Conservation (phyloP, 108 stramenopile genomes). For the Nitzschia inconspicua region DNA sequence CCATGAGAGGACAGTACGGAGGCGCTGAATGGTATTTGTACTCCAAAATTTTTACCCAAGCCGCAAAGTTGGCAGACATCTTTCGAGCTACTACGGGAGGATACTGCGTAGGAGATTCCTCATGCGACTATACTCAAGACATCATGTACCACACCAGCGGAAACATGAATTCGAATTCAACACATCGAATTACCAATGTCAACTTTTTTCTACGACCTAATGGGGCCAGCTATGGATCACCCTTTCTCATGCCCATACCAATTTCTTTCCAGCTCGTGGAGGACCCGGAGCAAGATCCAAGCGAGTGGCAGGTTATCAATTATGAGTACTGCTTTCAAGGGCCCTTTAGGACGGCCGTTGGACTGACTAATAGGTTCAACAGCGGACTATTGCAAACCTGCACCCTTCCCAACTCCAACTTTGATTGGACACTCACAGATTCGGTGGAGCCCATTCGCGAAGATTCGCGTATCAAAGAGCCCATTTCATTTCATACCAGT, state of each 20-base stretch:
- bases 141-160: not conserved
- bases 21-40: not conserved
- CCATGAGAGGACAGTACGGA: not conserved
- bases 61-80: not conserved
- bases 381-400: not conserved
- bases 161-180: not conserved
- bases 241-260: constrained; percentile 6
- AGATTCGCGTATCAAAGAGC: constrained; percentile 9
- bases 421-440: not conserved
- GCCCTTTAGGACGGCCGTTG: not conserved
- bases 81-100: not conserved
- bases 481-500: constrained; percentile 6
- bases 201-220: not conserved
- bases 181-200: not conserved
- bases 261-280: constrained; percentile 9
- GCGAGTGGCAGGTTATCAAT: not conserved
- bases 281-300: constrained; percentile 1
- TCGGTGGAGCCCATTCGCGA: not conserved
- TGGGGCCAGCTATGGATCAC: not conserved
- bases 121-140: not conserved
- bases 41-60: not conserved
- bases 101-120: constrained; percentile 1
- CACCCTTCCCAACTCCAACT: not conserved
- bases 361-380: not conserved
- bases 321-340: constrained; percentile 12